phyloP scores from a whole-genome alignment of 345 rosid species.

The Sonneratia caseolaris region DNA sequence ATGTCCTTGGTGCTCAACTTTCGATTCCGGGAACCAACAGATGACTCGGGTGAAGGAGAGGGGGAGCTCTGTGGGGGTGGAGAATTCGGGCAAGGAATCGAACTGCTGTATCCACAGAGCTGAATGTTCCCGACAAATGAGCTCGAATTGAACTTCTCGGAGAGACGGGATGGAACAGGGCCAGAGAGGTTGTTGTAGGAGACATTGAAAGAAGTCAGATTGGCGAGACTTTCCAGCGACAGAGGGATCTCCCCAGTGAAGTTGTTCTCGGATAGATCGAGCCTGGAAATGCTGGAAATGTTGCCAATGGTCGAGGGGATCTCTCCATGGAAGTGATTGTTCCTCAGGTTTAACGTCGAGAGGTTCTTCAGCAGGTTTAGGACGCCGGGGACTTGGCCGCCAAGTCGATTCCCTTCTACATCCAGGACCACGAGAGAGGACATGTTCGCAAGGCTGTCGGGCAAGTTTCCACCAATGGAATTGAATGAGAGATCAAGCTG shows the following conservation, averaged over 20 bases:
- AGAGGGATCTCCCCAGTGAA: conserved; percentile 64
- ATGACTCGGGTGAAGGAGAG: conserved; percentile 29
- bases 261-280: conserved; percentile 62
- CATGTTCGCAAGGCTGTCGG: conserved; percentile 38
- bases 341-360: too few relatives aligned
- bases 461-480: conserved; percentile 58
- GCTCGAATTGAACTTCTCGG: conserved; percentile 72
- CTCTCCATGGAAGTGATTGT: too few relatives aligned
- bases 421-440: conserved; percentile 47
- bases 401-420: conserved; percentile 43
- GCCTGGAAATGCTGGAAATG: conserved; percentile 32
- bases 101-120: conserved; percentile 75
- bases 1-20: conserved; percentile 61
- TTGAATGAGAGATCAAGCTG: conserved; percentile 64
- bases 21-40: conserved; percentile 22
- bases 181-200: conserved; percentile 86
- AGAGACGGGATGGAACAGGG: conserved; percentile 52
- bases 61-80: conserved; percentile 26
- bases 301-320: conserved; percentile 27
- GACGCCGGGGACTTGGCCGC: conserved; percentile 37
- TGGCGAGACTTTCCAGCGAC: conserved; percentile 40
- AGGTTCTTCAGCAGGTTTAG: too few relatives aligned
- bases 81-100: conserved; percentile 45
- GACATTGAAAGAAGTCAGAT: conserved; percentile 70
- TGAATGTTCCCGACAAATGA: conserved; percentile 77